These are phyloP conservation scores for Euphorbia lathyris DNA, from an alignment of 345 rosid species.

Conservation along the genomic window DNA sequence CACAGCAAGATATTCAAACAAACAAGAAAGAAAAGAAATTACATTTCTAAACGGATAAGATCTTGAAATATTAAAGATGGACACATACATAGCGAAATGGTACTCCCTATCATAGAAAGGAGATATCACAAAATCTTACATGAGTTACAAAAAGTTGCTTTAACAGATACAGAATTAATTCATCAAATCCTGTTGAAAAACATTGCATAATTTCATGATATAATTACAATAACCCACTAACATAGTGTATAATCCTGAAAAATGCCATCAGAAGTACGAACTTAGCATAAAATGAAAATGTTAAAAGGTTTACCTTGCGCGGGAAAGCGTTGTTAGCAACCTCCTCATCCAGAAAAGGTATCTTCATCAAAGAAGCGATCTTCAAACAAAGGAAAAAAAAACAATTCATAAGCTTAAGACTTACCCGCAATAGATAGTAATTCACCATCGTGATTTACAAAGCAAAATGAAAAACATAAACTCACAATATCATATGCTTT, in stretches of 20 bases:
- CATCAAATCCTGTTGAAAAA: neutral
- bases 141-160: neutral
- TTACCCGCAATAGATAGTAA: neutral
- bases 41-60: neutral
- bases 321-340: conserved; percentile 62
- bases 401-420: neutral
- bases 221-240: neutral
- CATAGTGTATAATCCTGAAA: neutral
- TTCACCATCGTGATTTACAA: neutral
- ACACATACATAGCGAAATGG: neutral
- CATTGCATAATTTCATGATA: neutral
- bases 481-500: conserved; percentile 81
- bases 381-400: conserved; percentile 18
- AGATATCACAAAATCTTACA: neutral
- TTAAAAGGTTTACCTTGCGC: conserved; percentile 51
- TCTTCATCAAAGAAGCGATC: conserved; percentile 85
- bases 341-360: conserved; percentile 77
- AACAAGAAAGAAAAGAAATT: neutral
- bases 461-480: conserved; percentile 10
- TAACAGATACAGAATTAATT: neutral
- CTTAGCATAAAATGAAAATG: neutral
- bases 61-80: neutral
- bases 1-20: neutral
- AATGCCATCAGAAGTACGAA: neutral
- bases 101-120: neutral